Evolutionary conservation across 768 basidiomycete species (phyloP).

Genomic region (Tulasnella sp.): DNA sequence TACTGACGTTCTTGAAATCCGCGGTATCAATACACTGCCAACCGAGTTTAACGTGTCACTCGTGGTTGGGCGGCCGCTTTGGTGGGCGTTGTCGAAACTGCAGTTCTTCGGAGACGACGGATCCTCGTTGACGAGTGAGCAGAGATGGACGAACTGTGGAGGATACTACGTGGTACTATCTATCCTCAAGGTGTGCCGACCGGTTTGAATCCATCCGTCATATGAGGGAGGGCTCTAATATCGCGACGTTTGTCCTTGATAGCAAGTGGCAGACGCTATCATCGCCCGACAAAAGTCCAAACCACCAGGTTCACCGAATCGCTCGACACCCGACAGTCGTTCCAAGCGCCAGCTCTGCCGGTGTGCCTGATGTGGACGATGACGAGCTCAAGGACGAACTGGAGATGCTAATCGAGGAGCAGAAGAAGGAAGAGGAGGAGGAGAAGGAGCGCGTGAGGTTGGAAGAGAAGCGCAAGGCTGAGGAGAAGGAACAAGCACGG

Average conservation of each 20-base stretch:
- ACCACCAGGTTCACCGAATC: slow-evolving; percentile 51
- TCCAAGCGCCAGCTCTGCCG: slow-evolving; percentile 50
- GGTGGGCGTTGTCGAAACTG: slow-evolving; percentile 83
- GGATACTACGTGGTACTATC: slow-evolving; percentile 68
- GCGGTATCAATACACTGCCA: slow-evolving; percentile 62
- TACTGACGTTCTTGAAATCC: slow-evolving; percentile 54
- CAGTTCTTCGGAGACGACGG: slow-evolving; percentile 65
- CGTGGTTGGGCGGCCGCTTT: slow-evolving; percentile 72
- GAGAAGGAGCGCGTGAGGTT: slow-evolving; percentile 6
- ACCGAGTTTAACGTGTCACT: slow-evolving; percentile 64
- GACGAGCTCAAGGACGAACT: slow-evolving; percentile 26
- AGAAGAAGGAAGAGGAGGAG: slow-evolving; percentile 24
- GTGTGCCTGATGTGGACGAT: slow-evolving; percentile 45
- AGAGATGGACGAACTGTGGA: slow-evolving; percentile 54
- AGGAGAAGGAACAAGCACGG: no score
- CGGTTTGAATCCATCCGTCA: background rate
- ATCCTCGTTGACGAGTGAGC: slow-evolving; percentile 41
- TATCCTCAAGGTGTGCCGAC: slow-evolving; percentile 49
- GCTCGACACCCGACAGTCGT: slow-evolving; percentile 59
- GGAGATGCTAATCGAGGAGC: slow-evolving; percentile 28
- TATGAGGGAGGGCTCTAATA: background rate
- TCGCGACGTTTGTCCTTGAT: background rate
- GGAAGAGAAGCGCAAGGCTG: no score
- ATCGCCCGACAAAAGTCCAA: slow-evolving; percentile 45
- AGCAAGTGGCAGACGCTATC: slow-evolving; percentile 58